Conservation (phyloP, 345 rosid species). For the Euphorbia tirucalli region DNA sequence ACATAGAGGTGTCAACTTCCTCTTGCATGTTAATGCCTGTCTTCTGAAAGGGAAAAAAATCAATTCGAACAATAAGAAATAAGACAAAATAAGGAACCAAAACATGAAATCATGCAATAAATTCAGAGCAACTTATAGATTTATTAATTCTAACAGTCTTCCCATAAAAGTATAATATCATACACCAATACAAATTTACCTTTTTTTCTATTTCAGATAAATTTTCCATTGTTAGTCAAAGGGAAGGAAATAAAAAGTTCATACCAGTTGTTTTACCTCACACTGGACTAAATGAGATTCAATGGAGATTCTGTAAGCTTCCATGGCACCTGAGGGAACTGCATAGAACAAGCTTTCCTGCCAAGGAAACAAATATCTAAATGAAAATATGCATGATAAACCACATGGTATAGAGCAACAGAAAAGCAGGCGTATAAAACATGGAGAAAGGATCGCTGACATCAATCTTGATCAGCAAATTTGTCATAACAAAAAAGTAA, state of each 20-base stretch:
- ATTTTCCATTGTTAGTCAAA: not conserved
- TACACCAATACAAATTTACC: not conserved
- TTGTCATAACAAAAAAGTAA: not conserved
- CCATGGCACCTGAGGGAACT: slow-evolving; percentile 82
- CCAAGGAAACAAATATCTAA: slow-evolving; percentile 25
- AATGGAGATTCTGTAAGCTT: slow-evolving; percentile 68
- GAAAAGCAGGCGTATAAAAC: slow-evolving; percentile 3
- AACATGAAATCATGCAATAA: not conserved
- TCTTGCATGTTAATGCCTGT: slow-evolving; percentile 75
- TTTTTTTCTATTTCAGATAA: slow-evolving; percentile 2
- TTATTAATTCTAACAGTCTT: not conserved
- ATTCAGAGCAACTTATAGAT: not conserved
- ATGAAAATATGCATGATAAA: slow-evolving; percentile 12
- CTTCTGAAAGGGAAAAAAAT: slow-evolving; percentile 41
- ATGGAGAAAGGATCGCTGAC: not conserved
- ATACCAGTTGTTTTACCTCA: slow-evolving; percentile 39
- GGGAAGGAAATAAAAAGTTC: slow-evolving; percentile 6
- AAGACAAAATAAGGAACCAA: not conserved
- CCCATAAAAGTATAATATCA: not conserved
- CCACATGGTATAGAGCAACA: not conserved
- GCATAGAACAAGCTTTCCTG: slow-evolving; percentile 97
- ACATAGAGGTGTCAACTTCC: slow-evolving; percentile 76
- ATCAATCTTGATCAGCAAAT: slow-evolving; percentile 6
- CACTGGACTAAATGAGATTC: slow-evolving; percentile 60
- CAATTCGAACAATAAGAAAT: slow-evolving; percentile 11